A percentile compares a stretch with the other conserved stretches of the same genome.
phyloP scores from a whole-genome alignment of 2,329 filamentous ascomycete genomes.

The Fusarium tanahbumbuense region DNA sequence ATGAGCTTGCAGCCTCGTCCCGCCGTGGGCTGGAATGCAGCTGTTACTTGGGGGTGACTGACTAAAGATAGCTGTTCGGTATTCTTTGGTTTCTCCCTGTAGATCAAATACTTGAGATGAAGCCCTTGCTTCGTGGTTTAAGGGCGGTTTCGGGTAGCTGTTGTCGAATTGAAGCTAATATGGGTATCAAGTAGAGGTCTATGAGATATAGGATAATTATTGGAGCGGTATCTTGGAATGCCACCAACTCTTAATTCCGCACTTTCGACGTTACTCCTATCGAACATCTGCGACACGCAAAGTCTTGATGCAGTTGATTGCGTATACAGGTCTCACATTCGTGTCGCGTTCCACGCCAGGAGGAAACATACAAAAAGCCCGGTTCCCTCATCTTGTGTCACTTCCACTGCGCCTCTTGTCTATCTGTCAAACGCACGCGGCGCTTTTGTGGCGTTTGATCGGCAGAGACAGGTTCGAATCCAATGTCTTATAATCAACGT shows the following conservation, averaged over 20 bases:
- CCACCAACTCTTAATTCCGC: neutral
- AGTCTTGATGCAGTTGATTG: constrained; percentile 13
- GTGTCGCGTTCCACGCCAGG: constrained; percentile 25
- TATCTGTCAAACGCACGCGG: constrained; percentile 20
- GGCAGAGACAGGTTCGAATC: constrained; percentile 11
- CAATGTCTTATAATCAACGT: constrained; percentile 23
- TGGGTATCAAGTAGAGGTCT: neutral
- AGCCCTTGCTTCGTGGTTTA: constrained; percentile 1
- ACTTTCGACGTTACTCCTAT: neutral
- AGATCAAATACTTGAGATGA: constrained; percentile 9
- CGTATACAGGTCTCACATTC: constrained; percentile 33
- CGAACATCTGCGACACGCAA: neutral
- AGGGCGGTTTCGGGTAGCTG: neutral
- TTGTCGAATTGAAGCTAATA: neutral
- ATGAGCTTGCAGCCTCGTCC: constrained; percentile 15
- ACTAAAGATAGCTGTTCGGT: neutral
- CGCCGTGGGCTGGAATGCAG: constrained; percentile 24
- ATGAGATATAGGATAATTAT: neutral
- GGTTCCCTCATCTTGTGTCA: constrained; percentile 11
- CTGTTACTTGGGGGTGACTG: neutral
- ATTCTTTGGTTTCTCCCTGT: neutral
- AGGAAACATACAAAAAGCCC: constrained; percentile 5
- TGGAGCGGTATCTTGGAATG: neutral
- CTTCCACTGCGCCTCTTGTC: constrained; percentile 6
- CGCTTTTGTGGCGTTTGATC: constrained; percentile 22